Evolutionary conservation across 2,329 filamentous ascomycete species (phyloP).

Genomic region (Hirsutella minnesotensis): DNA sequence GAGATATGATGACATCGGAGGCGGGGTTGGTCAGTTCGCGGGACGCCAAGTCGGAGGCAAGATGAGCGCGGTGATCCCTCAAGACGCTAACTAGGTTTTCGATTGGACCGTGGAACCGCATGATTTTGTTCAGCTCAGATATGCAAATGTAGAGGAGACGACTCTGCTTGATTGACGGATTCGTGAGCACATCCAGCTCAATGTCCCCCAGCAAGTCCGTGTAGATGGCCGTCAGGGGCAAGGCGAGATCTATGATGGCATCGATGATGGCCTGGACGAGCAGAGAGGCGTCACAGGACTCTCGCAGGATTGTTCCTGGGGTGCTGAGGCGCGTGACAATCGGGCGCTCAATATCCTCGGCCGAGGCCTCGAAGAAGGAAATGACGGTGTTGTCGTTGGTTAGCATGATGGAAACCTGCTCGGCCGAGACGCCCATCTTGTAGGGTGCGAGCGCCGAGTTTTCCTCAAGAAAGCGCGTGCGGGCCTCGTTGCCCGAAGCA

Average conservation of each 20-base stretch:
- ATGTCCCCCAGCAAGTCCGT: constrained; percentile 80
- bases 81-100: constrained; percentile 75
- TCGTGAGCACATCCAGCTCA: constrained; percentile 79
- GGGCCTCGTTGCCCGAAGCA: constrained; percentile 66
- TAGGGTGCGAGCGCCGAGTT: constrained; percentile 63
- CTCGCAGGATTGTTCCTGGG: constrained; percentile 70
- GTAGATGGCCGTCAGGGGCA: constrained; percentile 75
- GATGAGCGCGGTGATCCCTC: constrained; percentile 64
- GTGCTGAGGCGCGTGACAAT: constrained; percentile 69
- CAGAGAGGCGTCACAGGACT: constrained; percentile 82
- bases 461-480: constrained; percentile 81
- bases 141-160: constrained; percentile 35
- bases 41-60: constrained; percentile 30
- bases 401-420: constrained; percentile 87
- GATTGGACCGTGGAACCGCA: constrained; percentile 76
- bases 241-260: constrained; percentile 82
- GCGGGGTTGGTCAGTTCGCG: constrained; percentile 34
- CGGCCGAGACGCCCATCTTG: constrained; percentile 68
- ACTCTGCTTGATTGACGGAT: constrained; percentile 70
- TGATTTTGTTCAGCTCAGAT: constrained; percentile 55
- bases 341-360: constrained; percentile 72
- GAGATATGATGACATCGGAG: constrained; percentile 64
- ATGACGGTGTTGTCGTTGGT: constrained; percentile 84
- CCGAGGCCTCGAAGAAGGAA: constrained; percentile 90
- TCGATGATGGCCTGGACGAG: constrained; percentile 85